Evolutionary conservation across 441 rosid species (phyloP).

Genomic region (Aquilaria agallochum): DNA sequence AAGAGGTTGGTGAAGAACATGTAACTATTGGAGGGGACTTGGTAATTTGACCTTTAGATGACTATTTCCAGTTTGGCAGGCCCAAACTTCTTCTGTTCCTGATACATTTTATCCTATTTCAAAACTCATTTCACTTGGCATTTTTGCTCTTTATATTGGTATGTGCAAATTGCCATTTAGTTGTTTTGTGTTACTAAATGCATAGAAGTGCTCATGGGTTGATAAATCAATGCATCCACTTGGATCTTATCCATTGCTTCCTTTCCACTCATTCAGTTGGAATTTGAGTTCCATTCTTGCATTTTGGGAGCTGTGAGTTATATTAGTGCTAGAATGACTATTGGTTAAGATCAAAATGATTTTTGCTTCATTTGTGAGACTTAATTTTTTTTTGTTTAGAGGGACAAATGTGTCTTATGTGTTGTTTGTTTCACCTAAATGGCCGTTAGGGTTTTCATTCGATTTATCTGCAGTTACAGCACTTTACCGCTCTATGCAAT

Average conservation of each 20-base stretch:
- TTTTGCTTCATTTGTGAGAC: no score
- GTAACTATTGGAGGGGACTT: conserved; percentile 52
- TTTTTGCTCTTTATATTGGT: conserved; percentile 82
- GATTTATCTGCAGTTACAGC: conserved; percentile 91
- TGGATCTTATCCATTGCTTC: neutral
- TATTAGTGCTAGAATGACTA: conserved; percentile 64
- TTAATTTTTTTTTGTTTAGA: neutral
- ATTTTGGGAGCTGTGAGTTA: conserved; percentile 54
- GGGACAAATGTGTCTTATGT: no score
- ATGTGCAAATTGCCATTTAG: conserved; percentile 5
- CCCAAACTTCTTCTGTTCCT: conserved; percentile 60
- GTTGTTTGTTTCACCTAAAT: no score
- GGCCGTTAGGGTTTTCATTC: conserved; percentile 38
- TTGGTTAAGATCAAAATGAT: conserved; percentile 45
- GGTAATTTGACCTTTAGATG: conserved; percentile 72
- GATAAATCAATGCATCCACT: neutral
- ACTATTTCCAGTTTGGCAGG: conserved; percentile 67
- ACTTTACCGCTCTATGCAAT: conserved; percentile 89
- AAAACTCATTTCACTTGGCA: conserved; percentile 80
- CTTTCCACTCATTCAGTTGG: conserved; percentile 33
- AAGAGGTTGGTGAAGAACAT: conserved; percentile 64
- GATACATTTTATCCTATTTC: conserved; percentile 82
- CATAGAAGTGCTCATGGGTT: no score
- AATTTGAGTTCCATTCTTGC: conserved; percentile 76
- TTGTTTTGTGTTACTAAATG: no score